Evolutionary conservation across 768 basidiomycete genomes (phyloP).

Genomic region (Russula abietina): DNA sequence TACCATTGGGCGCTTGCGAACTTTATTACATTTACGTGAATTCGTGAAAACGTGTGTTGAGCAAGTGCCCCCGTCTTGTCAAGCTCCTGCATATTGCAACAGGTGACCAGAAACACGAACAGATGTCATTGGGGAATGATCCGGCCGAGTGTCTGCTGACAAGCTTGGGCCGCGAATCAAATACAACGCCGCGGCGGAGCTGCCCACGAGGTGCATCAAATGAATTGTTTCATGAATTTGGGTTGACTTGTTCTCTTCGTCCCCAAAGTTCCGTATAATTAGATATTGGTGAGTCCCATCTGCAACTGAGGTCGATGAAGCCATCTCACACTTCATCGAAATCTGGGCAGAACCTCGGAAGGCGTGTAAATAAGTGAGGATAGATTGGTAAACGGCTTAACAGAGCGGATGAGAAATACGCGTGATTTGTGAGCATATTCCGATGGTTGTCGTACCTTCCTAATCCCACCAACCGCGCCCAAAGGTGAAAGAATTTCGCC

Average conservation of each 20-base stretch:
- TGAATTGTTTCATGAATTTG: background rate
- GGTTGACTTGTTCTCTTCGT: background rate
- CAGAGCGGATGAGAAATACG: background rate
- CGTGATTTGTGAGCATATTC: no score
- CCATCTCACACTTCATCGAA: background rate
- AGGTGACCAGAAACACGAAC: background rate
- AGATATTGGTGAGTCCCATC: background rate
- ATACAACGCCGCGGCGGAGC: no score
- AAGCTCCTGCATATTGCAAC: background rate
- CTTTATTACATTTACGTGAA: background rate
- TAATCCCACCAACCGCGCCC: background rate
- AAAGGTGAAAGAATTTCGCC: background rate
- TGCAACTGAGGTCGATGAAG: background rate
- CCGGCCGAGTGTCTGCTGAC: background rate
- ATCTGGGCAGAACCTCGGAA: no score
- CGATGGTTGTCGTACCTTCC: background rate
- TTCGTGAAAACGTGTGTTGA: background rate
- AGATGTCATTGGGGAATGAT: background rate
- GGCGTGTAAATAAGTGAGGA: no score
- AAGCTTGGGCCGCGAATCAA: background rate
- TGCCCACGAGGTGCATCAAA: background rate
- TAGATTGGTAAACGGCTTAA: background rate
- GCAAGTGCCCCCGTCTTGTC: background rate
- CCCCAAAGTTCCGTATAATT: background rate
- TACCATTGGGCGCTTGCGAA: background rate